These are phyloP conservation scores for Microascus cirrosus DNA, from an alignment of 2,329 filamentous ascomycete genomes.

Conservation along the genomic window DNA sequence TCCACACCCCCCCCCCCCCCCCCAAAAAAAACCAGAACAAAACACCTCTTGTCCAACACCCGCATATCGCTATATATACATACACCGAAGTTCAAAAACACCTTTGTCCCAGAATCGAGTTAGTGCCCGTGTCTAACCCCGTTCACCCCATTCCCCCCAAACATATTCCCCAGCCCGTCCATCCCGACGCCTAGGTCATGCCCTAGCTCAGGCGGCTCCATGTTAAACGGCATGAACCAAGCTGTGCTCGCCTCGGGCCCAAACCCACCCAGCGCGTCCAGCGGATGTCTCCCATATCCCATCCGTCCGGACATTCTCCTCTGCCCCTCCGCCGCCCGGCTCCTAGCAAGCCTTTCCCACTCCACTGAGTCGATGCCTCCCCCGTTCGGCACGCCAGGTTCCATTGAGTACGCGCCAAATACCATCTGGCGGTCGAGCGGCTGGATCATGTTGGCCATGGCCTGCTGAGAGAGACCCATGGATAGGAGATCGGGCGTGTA, in stretches of 20 bases:
- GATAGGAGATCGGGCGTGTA: constrained; percentile 43
- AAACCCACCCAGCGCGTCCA: constrained; percentile 5
- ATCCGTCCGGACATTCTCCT: constrained; percentile 9
- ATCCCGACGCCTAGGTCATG: constrained; percentile 33
- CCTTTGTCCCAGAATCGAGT: not conserved
- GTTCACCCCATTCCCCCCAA: constrained; percentile 23
- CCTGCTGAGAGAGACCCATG: constrained; percentile 36
- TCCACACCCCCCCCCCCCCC: too few species aligned
- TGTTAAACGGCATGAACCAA: constrained; percentile 91
- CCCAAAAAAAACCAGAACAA: too few species aligned
- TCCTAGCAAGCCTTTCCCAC: constrained; percentile 26
- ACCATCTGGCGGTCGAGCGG: constrained; percentile 68
- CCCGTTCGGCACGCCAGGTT: constrained; percentile 25
- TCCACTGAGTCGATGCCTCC: constrained; percentile 28
- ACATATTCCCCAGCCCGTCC: constrained; percentile 39
- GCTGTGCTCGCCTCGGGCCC: constrained; percentile 47
- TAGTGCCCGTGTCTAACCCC: constrained; percentile 15
- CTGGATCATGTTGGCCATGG: constrained; percentile 41
- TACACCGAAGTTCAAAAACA: too few species aligned
- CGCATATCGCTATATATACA: too few species aligned
- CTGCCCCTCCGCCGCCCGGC: not conserved
- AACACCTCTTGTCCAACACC: too few species aligned
- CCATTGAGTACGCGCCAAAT: constrained; percentile 58
- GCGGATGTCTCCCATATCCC: constrained; percentile 7
- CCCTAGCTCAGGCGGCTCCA: constrained; percentile 59